Conservation (phyloP, 176 grass and related monocot genomes). For the Musa itinerans region DNA sequence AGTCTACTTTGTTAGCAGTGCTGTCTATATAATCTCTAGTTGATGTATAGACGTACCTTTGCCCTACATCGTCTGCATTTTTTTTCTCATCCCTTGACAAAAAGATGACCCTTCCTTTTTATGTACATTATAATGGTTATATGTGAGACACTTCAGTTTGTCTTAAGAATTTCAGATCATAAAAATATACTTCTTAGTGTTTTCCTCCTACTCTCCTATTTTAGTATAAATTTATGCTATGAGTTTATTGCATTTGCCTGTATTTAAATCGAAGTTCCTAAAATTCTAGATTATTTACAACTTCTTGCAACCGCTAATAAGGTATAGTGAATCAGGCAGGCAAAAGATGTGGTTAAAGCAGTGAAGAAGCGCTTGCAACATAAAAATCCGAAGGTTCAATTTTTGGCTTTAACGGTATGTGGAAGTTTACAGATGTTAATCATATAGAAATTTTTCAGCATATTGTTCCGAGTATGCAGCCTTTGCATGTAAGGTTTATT, state of each 20-base stretch:
- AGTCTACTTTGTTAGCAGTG: neutral
- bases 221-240: neutral
- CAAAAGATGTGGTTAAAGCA: slow-evolving; percentile 81
- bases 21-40: neutral
- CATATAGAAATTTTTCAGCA: neutral
- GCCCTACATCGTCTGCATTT: too few species aligned
- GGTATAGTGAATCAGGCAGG: slow-evolving; percentile 44
- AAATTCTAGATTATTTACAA: neutral
- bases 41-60: too few species aligned
- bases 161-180: neutral
- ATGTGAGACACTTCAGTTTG: neutral
- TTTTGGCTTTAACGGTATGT: slow-evolving; percentile 74
- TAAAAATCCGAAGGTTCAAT: slow-evolving; percentile 63
- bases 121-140: neutral
- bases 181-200: neutral
- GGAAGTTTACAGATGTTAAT: neutral
- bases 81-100: too few species aligned
- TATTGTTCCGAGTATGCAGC: neutral
- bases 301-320: neutral
- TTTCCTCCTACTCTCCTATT: neutral
- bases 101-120: too few species aligned
- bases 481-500: neutral
- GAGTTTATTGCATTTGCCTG: neutral
- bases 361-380: slow-evolving; percentile 85
- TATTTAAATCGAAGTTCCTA: neutral